Evolutionary conservation across 306 rosid species (phyloP).

Genomic region (Cyamopsis tetragonoloba): DNA sequence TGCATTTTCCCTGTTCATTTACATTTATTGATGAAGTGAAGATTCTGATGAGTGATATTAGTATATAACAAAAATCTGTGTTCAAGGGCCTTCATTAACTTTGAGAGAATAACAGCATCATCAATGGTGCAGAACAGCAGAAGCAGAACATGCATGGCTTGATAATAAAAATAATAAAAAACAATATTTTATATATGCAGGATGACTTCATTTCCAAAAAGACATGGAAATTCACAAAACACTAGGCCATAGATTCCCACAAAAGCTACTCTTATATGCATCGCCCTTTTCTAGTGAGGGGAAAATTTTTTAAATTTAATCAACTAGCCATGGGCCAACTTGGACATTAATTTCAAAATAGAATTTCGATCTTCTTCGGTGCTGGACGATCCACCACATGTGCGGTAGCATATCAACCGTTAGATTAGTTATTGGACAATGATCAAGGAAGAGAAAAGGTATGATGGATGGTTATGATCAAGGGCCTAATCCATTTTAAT

Average conservation of each 20-base stretch:
- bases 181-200: background rate
- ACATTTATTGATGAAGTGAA: background rate
- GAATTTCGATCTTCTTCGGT: too few relatives aligned
- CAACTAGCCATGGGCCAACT: background rate
- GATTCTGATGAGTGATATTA: background rate
- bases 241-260: constrained; percentile 7
- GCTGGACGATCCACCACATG: too few relatives aligned
- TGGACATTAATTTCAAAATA: background rate
- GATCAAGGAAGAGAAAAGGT: too few relatives aligned
- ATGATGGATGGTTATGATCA: too few relatives aligned
- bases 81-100: constrained; percentile 10
- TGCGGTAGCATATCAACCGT: too few relatives aligned
- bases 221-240: constrained; percentile 9
- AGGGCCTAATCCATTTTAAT: too few relatives aligned
- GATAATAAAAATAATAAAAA: background rate
- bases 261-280: background rate
- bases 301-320: background rate
- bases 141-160: constrained; percentile 16
- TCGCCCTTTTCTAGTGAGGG: background rate
- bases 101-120: background rate
- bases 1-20: background rate
- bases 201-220: constrained; percentile 7
- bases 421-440: too few relatives aligned
- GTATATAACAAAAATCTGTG: background rate
- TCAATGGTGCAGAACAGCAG: background rate